phyloP scores from a whole-genome alignment of 768 basidiomycete species.

The Leccinum broughii region DNA sequence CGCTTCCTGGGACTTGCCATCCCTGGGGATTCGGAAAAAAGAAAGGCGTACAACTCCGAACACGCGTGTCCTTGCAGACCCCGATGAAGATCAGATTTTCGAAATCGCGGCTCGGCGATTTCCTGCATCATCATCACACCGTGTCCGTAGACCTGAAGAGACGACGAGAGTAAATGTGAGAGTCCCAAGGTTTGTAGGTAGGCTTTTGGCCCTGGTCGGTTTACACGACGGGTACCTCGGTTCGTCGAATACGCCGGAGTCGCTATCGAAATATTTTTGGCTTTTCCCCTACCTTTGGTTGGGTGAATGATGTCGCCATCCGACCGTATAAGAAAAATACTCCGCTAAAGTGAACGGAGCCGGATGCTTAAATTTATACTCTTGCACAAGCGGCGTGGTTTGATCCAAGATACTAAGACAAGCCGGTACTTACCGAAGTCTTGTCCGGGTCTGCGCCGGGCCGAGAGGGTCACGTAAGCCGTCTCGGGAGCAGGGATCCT shows the following conservation, averaged over 20 bases:
- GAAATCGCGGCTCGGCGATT: background rate
- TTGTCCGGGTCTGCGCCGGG: background rate
- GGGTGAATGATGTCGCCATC: background rate
- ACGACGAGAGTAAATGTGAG: too few relatives aligned
- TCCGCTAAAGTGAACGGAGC: background rate
- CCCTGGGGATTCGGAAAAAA: too few relatives aligned
- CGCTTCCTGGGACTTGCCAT: background rate
- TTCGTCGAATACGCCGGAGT: background rate
- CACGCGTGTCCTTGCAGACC: background rate
- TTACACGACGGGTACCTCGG: too few relatives aligned
- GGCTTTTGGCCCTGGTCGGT: too few relatives aligned
- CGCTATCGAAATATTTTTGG: too few relatives aligned
- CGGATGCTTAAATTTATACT: background rate
- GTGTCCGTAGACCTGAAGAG: too few relatives aligned
- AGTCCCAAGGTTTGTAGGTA: too few relatives aligned
- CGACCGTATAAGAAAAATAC: background rate
- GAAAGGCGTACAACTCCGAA: background rate
- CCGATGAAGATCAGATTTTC: background rate
- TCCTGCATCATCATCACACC: background rate
- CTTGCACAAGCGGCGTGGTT: background rate
- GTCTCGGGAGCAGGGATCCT: too few relatives aligned
- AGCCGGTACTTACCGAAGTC: background rate
- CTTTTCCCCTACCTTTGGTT: background rate
- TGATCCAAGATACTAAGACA: background rate
- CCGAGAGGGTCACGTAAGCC: constrained; percentile 1